Evolutionary conservation across 257 asterid species (phyloP).

Genomic region (Prunella vulgaris): DNA sequence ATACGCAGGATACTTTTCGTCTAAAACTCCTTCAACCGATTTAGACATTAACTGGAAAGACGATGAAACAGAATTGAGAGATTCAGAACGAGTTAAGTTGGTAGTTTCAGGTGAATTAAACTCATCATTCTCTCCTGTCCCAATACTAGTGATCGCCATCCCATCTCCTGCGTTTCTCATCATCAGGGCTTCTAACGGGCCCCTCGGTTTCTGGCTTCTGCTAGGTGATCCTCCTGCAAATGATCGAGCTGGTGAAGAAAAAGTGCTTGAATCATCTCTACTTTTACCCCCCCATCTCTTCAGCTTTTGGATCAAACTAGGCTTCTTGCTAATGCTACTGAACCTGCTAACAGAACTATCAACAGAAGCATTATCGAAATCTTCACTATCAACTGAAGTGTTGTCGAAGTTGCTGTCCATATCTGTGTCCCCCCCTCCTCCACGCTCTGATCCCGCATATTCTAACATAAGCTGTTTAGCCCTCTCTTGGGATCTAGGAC

Average conservation of each 20-base stretch:
- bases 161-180: conserved; percentile 76
- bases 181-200: conserved; percentile 86
- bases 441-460: conserved; percentile 93
- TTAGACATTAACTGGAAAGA: conserved; percentile 86
- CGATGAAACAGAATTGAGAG: conserved; percentile 56
- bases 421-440: conserved; percentile 92
- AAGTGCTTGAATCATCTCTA: conserved; percentile 62
- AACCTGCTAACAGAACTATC: conserved; percentile 71
- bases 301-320: conserved; percentile 73
- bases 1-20: conserved; percentile 82
- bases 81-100: conserved; percentile 25
- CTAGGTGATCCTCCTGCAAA: conserved; percentile 65
- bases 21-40: conserved; percentile 85
- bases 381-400: conserved; percentile 86
- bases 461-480: conserved; percentile 90
- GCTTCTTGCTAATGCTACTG: conserved; percentile 67
- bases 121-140: conserved; percentile 57
- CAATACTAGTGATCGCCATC: conserved; percentile 68
- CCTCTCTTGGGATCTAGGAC: conserved; percentile 84
- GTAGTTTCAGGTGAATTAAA: conserved; percentile 55
- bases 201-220: conserved; percentile 50
- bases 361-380: conserved; percentile 64
- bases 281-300: conserved; percentile 91
- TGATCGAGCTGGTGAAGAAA: conserved; percentile 81
- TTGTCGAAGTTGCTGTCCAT: conserved; percentile 83